Evolutionary conservation across 495 filamentous ascomycete species (phyloP).

Genomic region (Bryoglossum gracile): DNA sequence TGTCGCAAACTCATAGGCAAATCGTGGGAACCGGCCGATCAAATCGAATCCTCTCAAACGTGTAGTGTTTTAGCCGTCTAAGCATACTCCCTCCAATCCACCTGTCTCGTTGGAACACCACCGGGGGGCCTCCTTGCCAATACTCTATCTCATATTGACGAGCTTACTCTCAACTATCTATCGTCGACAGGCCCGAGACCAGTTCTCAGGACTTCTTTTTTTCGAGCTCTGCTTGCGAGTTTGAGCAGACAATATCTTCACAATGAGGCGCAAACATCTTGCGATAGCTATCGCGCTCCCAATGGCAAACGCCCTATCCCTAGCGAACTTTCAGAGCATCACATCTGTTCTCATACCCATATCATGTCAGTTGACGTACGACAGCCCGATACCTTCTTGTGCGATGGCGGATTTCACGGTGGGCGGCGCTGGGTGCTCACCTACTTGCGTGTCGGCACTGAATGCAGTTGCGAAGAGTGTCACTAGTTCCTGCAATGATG

Average conservation of each 20-base stretch:
- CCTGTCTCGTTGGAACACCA: neutral
- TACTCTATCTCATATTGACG: too few relatives aligned
- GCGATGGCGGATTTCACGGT: slow-evolving; percentile 18
- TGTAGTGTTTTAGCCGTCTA: slow-evolving; percentile 8
- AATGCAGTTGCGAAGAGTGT: slow-evolving; percentile 8
- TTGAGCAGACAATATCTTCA: neutral
- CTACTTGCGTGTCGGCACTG: slow-evolving; percentile 9
- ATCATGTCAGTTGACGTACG: slow-evolving; percentile 18
- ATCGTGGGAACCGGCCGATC: slow-evolving; percentile 8
- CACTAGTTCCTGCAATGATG: slow-evolving; percentile 9
- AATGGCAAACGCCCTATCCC: slow-evolving; percentile 17
- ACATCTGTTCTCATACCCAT: slow-evolving; percentile 13
- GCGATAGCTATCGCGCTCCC: slow-evolving; percentile 15
- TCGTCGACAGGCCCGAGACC: neutral
- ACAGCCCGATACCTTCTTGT: slow-evolving; percentile 19
- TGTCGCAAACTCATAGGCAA: slow-evolving; percentile 17
- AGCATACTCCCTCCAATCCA: slow-evolving; percentile 9
- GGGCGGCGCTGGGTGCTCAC: slow-evolving; percentile 20
- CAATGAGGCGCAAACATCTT: slow-evolving; percentile 14
- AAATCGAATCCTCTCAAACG: slow-evolving; percentile 15
- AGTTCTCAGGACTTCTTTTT: slow-evolving; percentile 5
- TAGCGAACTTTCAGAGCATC: slow-evolving; percentile 23
- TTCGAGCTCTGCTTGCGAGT: slow-evolving; percentile 11
- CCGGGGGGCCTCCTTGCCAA: slow-evolving; percentile 2
- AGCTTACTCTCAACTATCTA: slow-evolving; percentile 7